Conservation (phyloP, 2,329 filamentous ascomycete species). For the Podosphaera aphanis region DNA sequence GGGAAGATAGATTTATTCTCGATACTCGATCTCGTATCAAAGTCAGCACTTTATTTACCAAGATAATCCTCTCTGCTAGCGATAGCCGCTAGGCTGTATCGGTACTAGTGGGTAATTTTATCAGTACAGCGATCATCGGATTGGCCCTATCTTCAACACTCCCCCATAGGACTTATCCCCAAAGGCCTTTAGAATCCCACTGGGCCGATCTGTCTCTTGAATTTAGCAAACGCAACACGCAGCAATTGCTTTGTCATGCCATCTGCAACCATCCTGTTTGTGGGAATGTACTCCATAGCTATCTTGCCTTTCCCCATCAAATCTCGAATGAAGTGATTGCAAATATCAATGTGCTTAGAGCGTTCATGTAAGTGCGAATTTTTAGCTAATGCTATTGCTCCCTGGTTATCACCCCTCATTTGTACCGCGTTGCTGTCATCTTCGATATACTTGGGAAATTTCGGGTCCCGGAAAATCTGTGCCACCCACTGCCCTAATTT, state of each 20-base stretch:
- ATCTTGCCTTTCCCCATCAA: background rate
- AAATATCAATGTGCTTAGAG: slow-evolving; percentile 1
- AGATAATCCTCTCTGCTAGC: too few species aligned
- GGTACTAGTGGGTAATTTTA: too few species aligned
- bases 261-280: background rate
- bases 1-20: too few species aligned
- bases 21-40: too few species aligned
- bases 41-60: too few species aligned
- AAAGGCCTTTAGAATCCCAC: too few species aligned
- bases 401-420: background rate
- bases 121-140: too few species aligned
- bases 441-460: background rate
- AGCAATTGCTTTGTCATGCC: background rate
- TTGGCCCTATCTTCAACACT: too few species aligned
- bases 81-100: too few species aligned
- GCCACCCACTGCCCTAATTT: background rate
- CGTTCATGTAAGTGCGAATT: background rate
- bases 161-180: too few species aligned
- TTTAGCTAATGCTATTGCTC: background rate
- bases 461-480: background rate
- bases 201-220: background rate
- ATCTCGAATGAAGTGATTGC: background rate
- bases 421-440: background rate
- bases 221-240: background rate
- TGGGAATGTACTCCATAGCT: background rate